Conservation (phyloP, 2,329 filamentous ascomycete species). For the Exophiala dermatitidis region DNA sequence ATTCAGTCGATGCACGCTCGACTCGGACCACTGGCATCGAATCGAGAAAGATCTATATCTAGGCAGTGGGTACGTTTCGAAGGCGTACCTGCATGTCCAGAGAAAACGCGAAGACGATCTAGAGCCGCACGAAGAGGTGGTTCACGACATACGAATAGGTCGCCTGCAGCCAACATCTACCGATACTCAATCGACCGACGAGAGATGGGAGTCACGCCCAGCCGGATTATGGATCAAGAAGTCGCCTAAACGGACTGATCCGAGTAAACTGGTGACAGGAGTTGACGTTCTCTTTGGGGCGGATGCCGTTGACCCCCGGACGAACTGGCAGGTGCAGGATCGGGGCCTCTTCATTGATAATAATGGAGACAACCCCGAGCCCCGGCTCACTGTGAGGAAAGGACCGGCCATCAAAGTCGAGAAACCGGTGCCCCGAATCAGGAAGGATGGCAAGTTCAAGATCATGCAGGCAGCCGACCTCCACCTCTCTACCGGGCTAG, state of each 20-base stretch:
- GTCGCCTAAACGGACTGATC: slow-evolving; percentile 65
- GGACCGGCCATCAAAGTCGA: slow-evolving; percentile 57
- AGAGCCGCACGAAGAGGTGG: slow-evolving; percentile 63
- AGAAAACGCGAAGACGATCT: slow-evolving; percentile 83
- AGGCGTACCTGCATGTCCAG: slow-evolving; percentile 73
- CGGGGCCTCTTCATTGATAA: slow-evolving; percentile 65
- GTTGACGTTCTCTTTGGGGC: slow-evolving; percentile 84
- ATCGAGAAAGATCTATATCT: slow-evolving; percentile 87
- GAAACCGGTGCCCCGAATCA: slow-evolving; percentile 68
- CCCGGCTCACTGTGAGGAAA: slow-evolving; percentile 70
- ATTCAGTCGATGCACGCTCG: slow-evolving; percentile 69
- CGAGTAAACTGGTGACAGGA: slow-evolving; percentile 65
- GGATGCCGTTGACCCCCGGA: slow-evolving; percentile 82
- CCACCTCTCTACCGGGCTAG: slow-evolving; percentile 84
- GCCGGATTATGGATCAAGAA: slow-evolving; percentile 77
- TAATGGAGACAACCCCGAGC: slow-evolving; percentile 53
- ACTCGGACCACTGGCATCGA: slow-evolving; percentile 67
- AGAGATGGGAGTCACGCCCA: slow-evolving; percentile 69
- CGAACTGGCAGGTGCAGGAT: slow-evolving; percentile 73
- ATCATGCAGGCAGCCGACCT: slow-evolving; percentile 95
- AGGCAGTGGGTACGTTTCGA: slow-evolving; percentile 62
- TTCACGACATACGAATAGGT: slow-evolving; percentile 70
- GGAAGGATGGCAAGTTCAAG: slow-evolving; percentile 89
- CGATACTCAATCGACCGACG: slow-evolving; percentile 49
- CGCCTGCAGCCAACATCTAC: slow-evolving; percentile 59